Percentiles rank a stretch among this genome's conserved stretches.
Conservation (phyloP, 495 filamentous ascomycete species). For the Chaetomium cochliodes region DNA sequence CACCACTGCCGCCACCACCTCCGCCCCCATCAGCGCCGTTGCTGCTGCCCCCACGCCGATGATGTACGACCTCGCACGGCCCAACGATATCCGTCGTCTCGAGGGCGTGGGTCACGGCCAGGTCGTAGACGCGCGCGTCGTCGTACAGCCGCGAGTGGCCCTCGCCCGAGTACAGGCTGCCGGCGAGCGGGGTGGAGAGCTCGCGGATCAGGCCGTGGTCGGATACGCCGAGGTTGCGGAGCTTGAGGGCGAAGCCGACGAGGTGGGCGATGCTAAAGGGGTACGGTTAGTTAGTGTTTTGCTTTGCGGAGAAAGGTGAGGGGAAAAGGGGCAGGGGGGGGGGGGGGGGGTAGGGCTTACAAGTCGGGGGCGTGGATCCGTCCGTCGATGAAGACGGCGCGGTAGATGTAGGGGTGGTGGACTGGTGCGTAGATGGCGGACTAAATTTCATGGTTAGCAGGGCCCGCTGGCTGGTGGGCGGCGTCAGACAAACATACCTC, state of each 20-base stretch:
- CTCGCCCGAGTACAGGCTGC: constrained; percentile 86
- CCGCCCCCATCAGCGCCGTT: constrained; percentile 35
- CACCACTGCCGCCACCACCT: constrained; percentile 18
- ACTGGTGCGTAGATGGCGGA: constrained; percentile 82
- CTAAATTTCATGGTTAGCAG: constrained; percentile 38
- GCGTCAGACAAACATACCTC: constrained; percentile 54
- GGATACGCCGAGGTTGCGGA: constrained; percentile 86
- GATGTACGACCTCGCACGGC: constrained; percentile 43
- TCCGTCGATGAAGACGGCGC: constrained; percentile 92
- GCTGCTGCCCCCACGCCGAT: constrained; percentile 3
- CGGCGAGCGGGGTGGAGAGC: constrained; percentile 81
- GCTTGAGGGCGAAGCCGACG: constrained; percentile 87
- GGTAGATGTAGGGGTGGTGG: constrained; percentile 86
- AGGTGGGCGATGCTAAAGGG: constrained; percentile 70
- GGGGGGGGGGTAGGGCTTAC: constrained; percentile 42
- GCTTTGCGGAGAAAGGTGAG: constrained; percentile 9
- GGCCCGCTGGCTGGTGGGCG: neutral
- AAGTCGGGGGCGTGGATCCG: constrained; percentile 91
- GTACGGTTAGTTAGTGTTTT: constrained; percentile 12
- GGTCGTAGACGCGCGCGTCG: constrained; percentile 81
- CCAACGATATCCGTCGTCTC: constrained; percentile 67
- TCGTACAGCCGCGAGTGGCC: constrained; percentile 94
- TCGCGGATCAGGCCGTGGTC: constrained; percentile 94
- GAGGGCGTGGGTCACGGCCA: constrained; percentile 80
- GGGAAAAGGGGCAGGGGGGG: too few relatives aligned